Base-by-base conservation (phyloP, 441 rosid genomes). In the Adansonia madagascariensis region DNA sequence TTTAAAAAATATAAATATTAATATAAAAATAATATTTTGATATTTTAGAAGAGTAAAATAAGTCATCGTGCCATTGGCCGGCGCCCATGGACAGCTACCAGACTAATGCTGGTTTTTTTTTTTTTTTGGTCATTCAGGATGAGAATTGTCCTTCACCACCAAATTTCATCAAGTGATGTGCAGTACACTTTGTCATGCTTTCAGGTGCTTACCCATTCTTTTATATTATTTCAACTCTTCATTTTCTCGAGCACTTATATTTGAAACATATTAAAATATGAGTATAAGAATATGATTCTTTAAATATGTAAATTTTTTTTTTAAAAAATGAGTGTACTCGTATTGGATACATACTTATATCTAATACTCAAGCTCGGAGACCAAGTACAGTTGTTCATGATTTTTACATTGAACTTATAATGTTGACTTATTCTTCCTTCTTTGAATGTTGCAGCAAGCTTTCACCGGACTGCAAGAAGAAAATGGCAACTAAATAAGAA, bases 91-190 rank as follows among this genome's bases (percentile, higher is more conserved):
- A 31, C 39, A 31, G 2, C 6, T 41, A 14, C n/a, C 12, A 8
- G 66, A 71, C 20, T 56, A 39, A 71, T 11, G 20, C 6, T 50
- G 17, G 35, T 74, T 4, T 47, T 3, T 6, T 2, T 61, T 60
- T 3, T 27, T 14, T 76, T 41, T 2, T 64, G 14, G 20, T 12
- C 46, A 78, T 78, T 75, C 92, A 95, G 99, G 46, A 78, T 91
- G 43, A 87, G 97, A 86, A 85, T 94, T 81, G 99, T 93, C 18
- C 80, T 93, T 49, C 99, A 95, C 84, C 91, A 93, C 81, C 98
- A 95, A 78, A 90, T 95, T 73, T 93, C 98, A 22, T 82, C 86
- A 41, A 86, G 85, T 17, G 97, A 95, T 79, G 91, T 93, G 79
- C 91, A 89, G 71, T 90, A 88, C 76, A 81, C 89, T 17, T 31